Base-by-base conservation (phyloP, 352 stramenopile species). In the Globisporangium orthogonon region DNA sequence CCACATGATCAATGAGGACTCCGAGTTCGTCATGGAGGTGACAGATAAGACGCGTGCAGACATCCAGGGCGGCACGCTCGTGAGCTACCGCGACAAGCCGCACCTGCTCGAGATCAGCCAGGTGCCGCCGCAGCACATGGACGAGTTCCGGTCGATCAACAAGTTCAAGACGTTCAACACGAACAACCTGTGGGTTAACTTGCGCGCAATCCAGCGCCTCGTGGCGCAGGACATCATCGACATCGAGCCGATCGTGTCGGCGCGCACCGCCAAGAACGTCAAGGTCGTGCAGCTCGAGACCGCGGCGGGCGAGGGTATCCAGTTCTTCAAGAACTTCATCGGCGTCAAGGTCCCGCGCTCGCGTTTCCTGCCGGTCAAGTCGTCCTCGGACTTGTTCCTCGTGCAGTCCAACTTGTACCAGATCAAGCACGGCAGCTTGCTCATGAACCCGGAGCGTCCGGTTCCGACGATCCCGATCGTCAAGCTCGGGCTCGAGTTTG, bases 91-190 rank as follows among this genome's bases (percentile, higher is more conserved):
- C 51, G 86, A 86, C 45, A 96, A 96, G 52, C 88, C 98, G 37
- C 95, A 99, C 65, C 81, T 99, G 61, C 78, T 98, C 30, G 97
- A 99, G 78, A 96, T 92, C 53, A 98, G 96, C 43, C 97, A 99
- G 77, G 98, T 98, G 63, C 88, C 96, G 7, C 73, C 92, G 28
- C 82, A 97, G 47, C 95, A 99, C 66, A 87, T 99, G 75, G 83
- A 87, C 48, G 83, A 94, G 45, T 99, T 99, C 60, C 79, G 84
- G 28, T 84, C 82, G 59, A 95, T 98, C 61, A 94, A 86, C 75
- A 97, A 97, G 70, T 98, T 99, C 70, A 78, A 91, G 50, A 98
- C 94, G 58, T 99, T 99, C 85, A 99, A 99, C 76, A 99, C 97
- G 52, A 99, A 99, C 77, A 99, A 99, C 65, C 73, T 99, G 18